Evolutionary conservation across 2,329 filamentous ascomycete species (phyloP), one percentile per base, ranked within the genome.

Genomic region (Alternaria arborescens): DNA sequence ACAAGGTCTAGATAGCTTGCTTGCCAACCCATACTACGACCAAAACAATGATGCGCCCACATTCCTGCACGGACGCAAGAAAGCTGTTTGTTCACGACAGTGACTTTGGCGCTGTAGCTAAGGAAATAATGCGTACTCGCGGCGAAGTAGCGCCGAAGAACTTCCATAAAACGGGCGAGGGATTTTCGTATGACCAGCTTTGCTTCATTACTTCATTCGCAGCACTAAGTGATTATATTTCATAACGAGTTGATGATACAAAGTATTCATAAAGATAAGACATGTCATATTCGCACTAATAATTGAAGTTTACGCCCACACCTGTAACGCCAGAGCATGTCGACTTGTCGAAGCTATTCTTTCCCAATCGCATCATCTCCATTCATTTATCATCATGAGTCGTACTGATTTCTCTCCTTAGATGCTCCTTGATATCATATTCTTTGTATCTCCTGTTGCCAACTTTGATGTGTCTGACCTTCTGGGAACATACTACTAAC

Each of bases 401-500:
- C 38, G 26, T 26, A 2, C 16, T 47, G n/a, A 32, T 47, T 32
- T n/a, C n/a, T 32, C 4, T 18, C 30, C 26, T 26, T 14, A n/a
- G n/a, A 36, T 16, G 12, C 8, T 11, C 8, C 4, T n/a, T 11
- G 34, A 48, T 4, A 46, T 59, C 34, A 62, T 50, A 62, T 24
- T 24, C 56, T 60, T 26, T 58, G 55, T 24, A 62, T 40, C 32
- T 53, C 57, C 41, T 56, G 52, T n/a, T 48, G 28, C 60, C 60
- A 62, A 16, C 36, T 38, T 16, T 52, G 41, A 8, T 46, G 34
- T 8, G 38, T 48, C 42, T 67, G 62, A 3, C 55, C 62, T 18
- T 59, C 61, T 8, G 66, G 66, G 34, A 62, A 66, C 64, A 68
- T 68, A 26, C 53, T 52, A 18, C 46, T 48, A 8, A 65, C 64